Base-by-base conservation (phyloP, 140 eudicot genomes). In the Senecio squalidus region DNA sequence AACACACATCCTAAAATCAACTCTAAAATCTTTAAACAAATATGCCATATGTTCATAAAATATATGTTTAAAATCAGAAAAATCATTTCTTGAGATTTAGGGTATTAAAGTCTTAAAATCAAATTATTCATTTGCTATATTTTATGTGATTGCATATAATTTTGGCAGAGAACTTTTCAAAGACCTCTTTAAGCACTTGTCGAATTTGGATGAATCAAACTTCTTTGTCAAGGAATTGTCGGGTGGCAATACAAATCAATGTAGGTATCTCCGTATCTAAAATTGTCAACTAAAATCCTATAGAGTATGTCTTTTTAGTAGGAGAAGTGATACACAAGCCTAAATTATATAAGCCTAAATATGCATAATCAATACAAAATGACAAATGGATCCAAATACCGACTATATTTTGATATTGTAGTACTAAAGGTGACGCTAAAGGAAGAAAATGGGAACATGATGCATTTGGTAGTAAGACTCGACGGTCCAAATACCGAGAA, bases 401-500 rank as follows among this genome's bases (percentile, higher is more conserved):
- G 31, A 38, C 22, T 24, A 4, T 4, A 16, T n/a, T 54, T 39
- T 48, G 17, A 70, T 39, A 23, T 74, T 69, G 75, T 81, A 90
- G 97, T 90, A 57, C 76, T 86, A 47, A 90, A 80, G 94, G 90
- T 90, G 29, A 78, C 95, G 13, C 75, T 86, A 18, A 72, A 60
- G 39, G 94, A 86, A 68, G 80, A 74, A 21, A 74, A 76, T 40
- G 84, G 88, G 30, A 80, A 55, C 21, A 62, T n/a, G 36, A 81
- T 73, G 47, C 55, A 58, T 64, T 28, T 76, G 62, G 83, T 95
- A 9, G 87, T 90, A 40, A 78, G 95, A 69, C 61, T 90, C 60
- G 83, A 83, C 63, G 97, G 95, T 53, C 97, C 97, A 73, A 90
- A 90, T 71, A 90, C 95, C 18, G 97, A 90, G n/a, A 86, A 86